phyloP scores from a whole-genome alignment of 2,329 filamentous ascomycete genomes.

The Cercospora sesami region DNA sequence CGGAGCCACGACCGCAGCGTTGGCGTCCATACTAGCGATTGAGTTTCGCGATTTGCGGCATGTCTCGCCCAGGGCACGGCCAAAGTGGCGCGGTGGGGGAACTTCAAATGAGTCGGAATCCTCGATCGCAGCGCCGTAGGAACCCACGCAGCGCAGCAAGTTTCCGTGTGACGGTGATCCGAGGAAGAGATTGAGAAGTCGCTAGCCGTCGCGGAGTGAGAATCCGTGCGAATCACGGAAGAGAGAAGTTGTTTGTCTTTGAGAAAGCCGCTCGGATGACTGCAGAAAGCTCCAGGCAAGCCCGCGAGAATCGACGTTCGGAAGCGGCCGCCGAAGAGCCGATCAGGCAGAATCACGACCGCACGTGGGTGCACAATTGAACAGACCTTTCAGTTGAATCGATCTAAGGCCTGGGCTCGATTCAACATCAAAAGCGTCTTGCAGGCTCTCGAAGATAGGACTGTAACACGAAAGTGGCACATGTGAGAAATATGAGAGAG shows the following conservation, averaged over 20 bases:
- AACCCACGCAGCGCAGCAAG: neutral
- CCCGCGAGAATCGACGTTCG: neutral
- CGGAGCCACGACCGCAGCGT: slow-evolving; percentile 18
- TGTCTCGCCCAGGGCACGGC: slow-evolving; percentile 6
- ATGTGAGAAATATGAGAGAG: slow-evolving; percentile 17
- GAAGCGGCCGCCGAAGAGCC: neutral
- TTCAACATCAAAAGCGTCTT: too few relatives aligned
- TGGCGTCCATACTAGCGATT: slow-evolving; percentile 20
- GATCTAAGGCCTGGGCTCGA: too few relatives aligned
- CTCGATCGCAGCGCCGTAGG: neutral
- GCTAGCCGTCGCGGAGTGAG: neutral
- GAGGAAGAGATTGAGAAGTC: neutral
- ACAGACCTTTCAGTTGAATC: too few relatives aligned
- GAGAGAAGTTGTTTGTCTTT: neutral
- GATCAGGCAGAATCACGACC: neutral
- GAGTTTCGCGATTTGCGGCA: slow-evolving; percentile 16
- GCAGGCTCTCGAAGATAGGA: neutral
- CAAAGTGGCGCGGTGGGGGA: neutral
- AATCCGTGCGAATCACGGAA: neutral
- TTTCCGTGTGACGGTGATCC: neutral
- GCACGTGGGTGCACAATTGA: neutral
- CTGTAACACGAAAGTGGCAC: neutral
- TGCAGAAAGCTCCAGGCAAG: neutral
- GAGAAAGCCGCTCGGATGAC: neutral
- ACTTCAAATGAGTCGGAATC: neutral